These are phyloP conservation scores for Tuber borchii DNA, from an alignment of 495 filamentous ascomycete genomes.

Conservation along the genomic window DNA sequence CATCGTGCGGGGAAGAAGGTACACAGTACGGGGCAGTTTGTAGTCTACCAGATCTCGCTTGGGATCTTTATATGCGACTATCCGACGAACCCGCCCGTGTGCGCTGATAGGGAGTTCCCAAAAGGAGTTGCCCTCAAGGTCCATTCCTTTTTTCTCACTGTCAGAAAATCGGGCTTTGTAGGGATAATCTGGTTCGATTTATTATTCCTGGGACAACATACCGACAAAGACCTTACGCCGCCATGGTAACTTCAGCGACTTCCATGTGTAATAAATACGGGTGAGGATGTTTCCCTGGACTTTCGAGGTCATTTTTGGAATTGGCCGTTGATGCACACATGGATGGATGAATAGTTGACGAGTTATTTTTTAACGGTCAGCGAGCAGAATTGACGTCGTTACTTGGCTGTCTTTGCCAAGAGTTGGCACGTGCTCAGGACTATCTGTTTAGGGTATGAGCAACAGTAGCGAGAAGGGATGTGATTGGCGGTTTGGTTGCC, in stretches of 20 bases:
- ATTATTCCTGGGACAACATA: conserved; percentile 32
- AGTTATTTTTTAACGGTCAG: background rate
- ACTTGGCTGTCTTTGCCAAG: background rate
- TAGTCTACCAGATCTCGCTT: conserved; percentile 32
- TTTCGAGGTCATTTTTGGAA: conserved; percentile 16
- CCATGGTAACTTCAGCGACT: conserved; percentile 77
- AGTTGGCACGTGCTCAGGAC: background rate
- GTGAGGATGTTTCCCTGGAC: conserved; percentile 15
- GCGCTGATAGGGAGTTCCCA: conserved; percentile 78
- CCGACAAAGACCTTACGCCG: conserved; percentile 72
- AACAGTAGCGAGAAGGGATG: background rate
- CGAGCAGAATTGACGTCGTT: background rate
- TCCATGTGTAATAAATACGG: conserved; percentile 72
- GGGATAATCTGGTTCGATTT: background rate
- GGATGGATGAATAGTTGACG: background rate
- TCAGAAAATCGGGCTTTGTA: background rate
- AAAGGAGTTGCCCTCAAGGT: conserved; percentile 84
- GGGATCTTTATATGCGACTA: conserved; percentile 54
- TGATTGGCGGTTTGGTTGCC: background rate
- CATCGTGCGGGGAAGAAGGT: background rate
- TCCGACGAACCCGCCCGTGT: conserved; percentile 52
- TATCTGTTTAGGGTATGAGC: background rate
- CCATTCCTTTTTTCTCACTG: conserved; percentile 59
- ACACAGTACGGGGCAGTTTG: conserved; percentile 20
- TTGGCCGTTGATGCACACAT: background rate